phyloP scores from a whole-genome alignment of 495 filamentous ascomycete species.

The Aspergillus incahuasiensis region DNA sequence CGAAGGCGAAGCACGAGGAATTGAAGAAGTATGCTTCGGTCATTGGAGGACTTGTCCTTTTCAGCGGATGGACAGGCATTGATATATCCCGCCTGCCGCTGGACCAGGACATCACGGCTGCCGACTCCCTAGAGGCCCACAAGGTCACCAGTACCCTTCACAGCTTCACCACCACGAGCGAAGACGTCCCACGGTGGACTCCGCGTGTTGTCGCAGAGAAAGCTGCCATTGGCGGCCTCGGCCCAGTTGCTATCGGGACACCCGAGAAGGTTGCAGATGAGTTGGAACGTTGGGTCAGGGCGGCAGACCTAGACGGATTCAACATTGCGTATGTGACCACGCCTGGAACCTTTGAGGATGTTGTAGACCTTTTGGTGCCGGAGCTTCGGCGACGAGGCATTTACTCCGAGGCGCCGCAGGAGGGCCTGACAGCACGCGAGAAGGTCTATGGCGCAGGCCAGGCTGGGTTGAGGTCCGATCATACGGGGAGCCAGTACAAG shows the following conservation, averaged over 20 bases:
- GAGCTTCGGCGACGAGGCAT: conserved; percentile 53
- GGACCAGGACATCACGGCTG: conserved; percentile 51
- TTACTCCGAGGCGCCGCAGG: conserved; percentile 35
- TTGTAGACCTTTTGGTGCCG: conserved; percentile 56
- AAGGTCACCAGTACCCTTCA: conserved; percentile 50
- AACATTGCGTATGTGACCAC: conserved; percentile 52
- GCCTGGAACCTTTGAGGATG: conserved; percentile 58
- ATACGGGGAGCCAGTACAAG: conserved; percentile 51
- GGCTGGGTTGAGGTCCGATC: conserved; percentile 47
- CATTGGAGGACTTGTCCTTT: conserved; percentile 54
- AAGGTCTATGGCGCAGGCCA: conserved; percentile 57
- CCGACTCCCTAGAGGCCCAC: conserved; percentile 49
- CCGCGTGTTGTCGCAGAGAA: conserved; percentile 50
- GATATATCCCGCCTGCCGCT: conserved; percentile 54
- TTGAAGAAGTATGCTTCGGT: conserved; percentile 48
- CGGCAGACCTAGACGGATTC: conserved; percentile 60
- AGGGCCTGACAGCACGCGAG: conserved; percentile 52
- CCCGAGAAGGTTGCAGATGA: conserved; percentile 53
- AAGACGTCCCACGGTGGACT: conserved; percentile 50
- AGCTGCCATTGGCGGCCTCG: conserved; percentile 53
- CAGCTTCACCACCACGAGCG: conserved; percentile 45
- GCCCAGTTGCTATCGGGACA: conserved; percentile 49
- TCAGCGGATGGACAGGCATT: conserved; percentile 60
- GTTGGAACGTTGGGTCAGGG: conserved; percentile 54
- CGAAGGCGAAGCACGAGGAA: conserved; percentile 48